Percentiles rank a stretch among this genome's conserved stretches.
Evolutionary conservation across 208 protist genomes (phyloP).

Genomic region (Acanthamoeba sp.): DNA sequence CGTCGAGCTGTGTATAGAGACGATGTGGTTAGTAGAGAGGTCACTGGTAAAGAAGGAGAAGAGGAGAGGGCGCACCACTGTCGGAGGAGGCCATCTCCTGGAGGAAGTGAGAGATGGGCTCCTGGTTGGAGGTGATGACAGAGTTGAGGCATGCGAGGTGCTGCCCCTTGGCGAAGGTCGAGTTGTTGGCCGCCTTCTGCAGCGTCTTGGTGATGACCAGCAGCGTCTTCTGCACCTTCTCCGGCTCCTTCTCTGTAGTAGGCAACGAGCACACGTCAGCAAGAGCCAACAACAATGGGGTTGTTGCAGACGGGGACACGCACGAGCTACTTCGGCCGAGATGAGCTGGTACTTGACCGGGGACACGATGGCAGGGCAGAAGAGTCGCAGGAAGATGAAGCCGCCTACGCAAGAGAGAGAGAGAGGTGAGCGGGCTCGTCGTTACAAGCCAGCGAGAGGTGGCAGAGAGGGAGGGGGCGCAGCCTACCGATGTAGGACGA

Average conservation of each 20-base stretch:
- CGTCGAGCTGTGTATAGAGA: background rate
- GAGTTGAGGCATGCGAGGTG: background rate
- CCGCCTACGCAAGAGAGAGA: slow-evolving; percentile 7
- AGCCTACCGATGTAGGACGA: background rate
- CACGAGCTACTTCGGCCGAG: background rate
- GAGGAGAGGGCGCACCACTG: background rate
- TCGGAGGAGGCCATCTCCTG: slow-evolving; percentile 10
- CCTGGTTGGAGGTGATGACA: slow-evolving; percentile 32
- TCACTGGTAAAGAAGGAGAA: background rate
- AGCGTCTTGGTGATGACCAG: slow-evolving; percentile 55
- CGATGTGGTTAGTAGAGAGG: background rate
- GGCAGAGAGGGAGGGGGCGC: too few relatives aligned
- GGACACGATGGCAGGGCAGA: slow-evolving; percentile 66
- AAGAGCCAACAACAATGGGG: too few relatives aligned
- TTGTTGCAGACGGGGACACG: background rate
- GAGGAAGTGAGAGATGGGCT: slow-evolving; percentile 4
- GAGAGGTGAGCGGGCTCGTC: background rate
- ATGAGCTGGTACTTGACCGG: slow-evolving; percentile 55
- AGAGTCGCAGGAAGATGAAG: slow-evolving; percentile 70
- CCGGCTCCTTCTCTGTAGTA: slow-evolving; percentile 36
- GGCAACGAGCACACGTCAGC: too few relatives aligned
- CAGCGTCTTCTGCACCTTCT: slow-evolving; percentile 62
- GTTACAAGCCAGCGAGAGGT: too few relatives aligned
- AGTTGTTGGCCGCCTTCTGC: slow-evolving; percentile 65
- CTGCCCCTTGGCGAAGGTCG: slow-evolving; percentile 45